Conservation (phyloP, 2,329 filamentous ascomycete genomes). For the Penicillium janthinellum region DNA sequence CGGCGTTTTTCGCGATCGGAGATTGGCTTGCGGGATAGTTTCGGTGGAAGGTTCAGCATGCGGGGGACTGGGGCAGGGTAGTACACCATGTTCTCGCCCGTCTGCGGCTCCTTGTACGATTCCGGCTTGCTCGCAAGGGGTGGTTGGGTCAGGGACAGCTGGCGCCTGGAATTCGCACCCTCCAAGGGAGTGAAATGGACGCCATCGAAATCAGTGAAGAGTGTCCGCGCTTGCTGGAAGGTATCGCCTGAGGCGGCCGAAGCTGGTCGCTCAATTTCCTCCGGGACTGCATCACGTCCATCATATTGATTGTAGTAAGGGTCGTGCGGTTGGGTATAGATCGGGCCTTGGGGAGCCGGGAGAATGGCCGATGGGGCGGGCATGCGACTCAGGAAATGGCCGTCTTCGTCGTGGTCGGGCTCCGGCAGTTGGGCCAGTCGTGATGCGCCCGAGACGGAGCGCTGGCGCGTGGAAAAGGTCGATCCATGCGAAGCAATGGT, state of each 20-base stretch:
- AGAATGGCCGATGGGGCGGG: constrained; percentile 10
- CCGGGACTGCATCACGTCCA: constrained; percentile 6
- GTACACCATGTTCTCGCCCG: constrained; percentile 82
- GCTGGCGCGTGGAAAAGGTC: constrained; percentile 42
- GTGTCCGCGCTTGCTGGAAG: constrained; percentile 45
- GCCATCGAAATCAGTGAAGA: constrained; percentile 55
- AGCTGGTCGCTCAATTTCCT: constrained; percentile 35
- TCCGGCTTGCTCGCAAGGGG: constrained; percentile 44
- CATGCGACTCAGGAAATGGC: constrained; percentile 24
- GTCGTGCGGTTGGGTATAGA: constrained; percentile 15
- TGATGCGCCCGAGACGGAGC: constrained; percentile 40
- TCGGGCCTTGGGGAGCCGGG: constrained; percentile 15
- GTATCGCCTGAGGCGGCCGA: constrained; percentile 50
- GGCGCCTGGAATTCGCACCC: constrained; percentile 29
- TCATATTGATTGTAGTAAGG: constrained; percentile 24
- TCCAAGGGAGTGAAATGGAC: constrained; percentile 46
- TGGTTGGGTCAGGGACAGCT: constrained; percentile 42
- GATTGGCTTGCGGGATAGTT: constrained; percentile 73
- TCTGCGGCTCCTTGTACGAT: constrained; percentile 47
- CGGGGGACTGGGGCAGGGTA: constrained; percentile 94
- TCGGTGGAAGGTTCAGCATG: constrained; percentile 89
- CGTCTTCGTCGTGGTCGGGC: constrained; percentile 39
- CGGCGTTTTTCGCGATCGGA: constrained; percentile 68
- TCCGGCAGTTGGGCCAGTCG: constrained; percentile 45
- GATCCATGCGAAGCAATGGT: constrained; percentile 46